These are phyloP conservation scores for Amaranthus palmeri DNA, from an alignment of 148 eudicot species.

Conservation along the genomic window DNA sequence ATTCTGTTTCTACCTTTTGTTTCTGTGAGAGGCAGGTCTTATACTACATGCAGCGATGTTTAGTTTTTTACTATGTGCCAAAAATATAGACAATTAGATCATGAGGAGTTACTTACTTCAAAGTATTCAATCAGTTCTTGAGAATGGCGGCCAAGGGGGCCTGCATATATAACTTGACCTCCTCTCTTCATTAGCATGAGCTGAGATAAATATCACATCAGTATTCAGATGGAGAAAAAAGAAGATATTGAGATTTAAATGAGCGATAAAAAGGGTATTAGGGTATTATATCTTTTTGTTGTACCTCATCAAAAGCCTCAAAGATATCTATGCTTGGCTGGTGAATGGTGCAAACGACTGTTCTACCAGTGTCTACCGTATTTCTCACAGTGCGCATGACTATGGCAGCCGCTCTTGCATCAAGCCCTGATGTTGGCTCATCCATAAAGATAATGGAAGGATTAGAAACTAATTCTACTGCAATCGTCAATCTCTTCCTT, in stretches of 20 bases:
- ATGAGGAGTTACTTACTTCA: constrained; percentile 34
- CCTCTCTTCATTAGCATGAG: constrained; percentile 76
- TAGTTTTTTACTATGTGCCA: background rate
- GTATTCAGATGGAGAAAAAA: background rate
- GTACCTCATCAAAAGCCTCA: constrained; percentile 87
- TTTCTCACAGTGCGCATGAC: constrained; percentile 86
- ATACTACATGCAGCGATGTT: background rate
- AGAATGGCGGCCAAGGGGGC: constrained; percentile 59
- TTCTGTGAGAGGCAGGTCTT: background rate
- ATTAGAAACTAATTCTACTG: constrained; percentile 77
- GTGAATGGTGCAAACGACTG: constrained; percentile 89
- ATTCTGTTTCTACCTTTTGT: background rate
- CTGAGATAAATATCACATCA: constrained; percentile 29
- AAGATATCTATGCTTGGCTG: constrained; percentile 90
- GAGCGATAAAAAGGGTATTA: background rate
- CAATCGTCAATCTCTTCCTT: constrained; percentile 73
- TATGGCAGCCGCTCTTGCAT: constrained; percentile 94
- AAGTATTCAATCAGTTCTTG: constrained; percentile 56
- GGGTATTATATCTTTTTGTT: background rate
- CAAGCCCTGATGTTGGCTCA: constrained; percentile 95
- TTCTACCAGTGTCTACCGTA: constrained; percentile 78
- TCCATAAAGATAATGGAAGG: constrained; percentile 93
- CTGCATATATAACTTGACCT: constrained; percentile 65
- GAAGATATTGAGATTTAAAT: background rate
- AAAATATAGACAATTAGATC: background rate